Conservation (phyloP, 2,329 filamentous ascomycete genomes). For the Talaromyces sp. region DNA sequence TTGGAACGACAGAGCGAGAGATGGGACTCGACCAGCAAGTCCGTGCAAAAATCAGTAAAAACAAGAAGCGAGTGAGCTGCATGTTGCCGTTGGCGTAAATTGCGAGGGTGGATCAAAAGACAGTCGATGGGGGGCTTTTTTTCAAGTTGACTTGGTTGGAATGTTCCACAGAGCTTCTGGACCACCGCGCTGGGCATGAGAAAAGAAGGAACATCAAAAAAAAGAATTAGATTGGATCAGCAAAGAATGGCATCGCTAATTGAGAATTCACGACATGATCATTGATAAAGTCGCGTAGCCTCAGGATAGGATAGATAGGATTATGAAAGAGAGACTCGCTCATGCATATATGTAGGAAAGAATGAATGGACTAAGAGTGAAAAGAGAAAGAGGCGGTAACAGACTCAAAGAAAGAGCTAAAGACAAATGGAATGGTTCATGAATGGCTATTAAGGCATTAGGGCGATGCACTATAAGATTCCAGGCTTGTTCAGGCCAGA, state of each 20-base stretch:
- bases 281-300: not conserved
- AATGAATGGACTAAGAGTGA: not conserved
- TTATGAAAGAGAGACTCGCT: not conserved
- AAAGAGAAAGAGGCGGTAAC: not conserved
- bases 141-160: too few species aligned
- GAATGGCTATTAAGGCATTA: not conserved
- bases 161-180: too few species aligned
- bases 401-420: not conserved
- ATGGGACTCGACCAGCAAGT: slow-evolving; percentile 32
- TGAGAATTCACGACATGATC: not conserved
- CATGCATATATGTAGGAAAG: not conserved
- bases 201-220: too few species aligned
- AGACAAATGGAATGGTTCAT: not conserved
- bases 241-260: not conserved
- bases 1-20: slow-evolving; percentile 10
- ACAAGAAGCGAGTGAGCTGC: slow-evolving; percentile 13
- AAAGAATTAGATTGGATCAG: not conserved
- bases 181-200: too few species aligned
- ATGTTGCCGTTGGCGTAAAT: slow-evolving; percentile 14
- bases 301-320: not conserved
- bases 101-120: not conserved
- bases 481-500: not conserved
- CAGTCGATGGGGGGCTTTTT: too few species aligned
- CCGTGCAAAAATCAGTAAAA: slow-evolving; percentile 16
- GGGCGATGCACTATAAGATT: not conserved